Percentiles rank a stretch among this genome's conserved stretches.
Evolutionary conservation across 306 rosid genomes (phyloP).

Genomic region (Albizia julibrissin): DNA sequence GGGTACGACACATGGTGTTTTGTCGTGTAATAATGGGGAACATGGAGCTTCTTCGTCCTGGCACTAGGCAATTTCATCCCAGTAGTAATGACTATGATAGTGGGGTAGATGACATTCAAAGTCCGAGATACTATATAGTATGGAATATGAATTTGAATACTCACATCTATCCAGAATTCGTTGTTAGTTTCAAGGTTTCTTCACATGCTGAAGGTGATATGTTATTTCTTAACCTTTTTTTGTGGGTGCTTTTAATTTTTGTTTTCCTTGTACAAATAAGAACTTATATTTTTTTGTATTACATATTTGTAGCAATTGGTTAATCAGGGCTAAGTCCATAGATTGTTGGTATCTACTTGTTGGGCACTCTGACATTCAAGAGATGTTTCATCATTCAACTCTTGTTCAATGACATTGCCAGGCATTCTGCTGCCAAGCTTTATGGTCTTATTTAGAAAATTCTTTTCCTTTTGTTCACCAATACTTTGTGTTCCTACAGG

Average conservation of each 20-base stretch:
- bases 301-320: constrained; percentile 5
- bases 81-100: constrained; percentile 62
- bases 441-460: constrained; percentile 25
- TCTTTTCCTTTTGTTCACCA: constrained; percentile 25
- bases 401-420: constrained; percentile 37
- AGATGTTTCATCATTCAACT: constrained; percentile 37
- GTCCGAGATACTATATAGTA: constrained; percentile 50
- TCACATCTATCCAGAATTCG: constrained; percentile 67
- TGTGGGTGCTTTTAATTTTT: neutral
- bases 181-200: constrained; percentile 66
- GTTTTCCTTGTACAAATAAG: neutral
- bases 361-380: constrained; percentile 39
- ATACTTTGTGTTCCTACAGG: constrained; percentile 42
- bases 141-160: constrained; percentile 75
- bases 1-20: constrained; percentile 52
- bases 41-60: constrained; percentile 54
- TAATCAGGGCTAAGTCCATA: constrained; percentile 31
- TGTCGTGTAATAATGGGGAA: constrained; percentile 77
- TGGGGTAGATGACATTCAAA: constrained; percentile 64
- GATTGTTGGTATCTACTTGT: constrained; percentile 35
- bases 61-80: constrained; percentile 60
- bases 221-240: constrained; percentile 22
- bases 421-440: constrained; percentile 46
- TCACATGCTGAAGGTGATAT: constrained; percentile 52
- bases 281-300: constrained; percentile 13